A percentile compares a stretch with the other conserved stretches of the same genome.
These are phyloP conservation scores for Shiraia sp. DNA, from an alignment of 2,329 filamentous ascomycete species.

Conservation along the genomic window DNA sequence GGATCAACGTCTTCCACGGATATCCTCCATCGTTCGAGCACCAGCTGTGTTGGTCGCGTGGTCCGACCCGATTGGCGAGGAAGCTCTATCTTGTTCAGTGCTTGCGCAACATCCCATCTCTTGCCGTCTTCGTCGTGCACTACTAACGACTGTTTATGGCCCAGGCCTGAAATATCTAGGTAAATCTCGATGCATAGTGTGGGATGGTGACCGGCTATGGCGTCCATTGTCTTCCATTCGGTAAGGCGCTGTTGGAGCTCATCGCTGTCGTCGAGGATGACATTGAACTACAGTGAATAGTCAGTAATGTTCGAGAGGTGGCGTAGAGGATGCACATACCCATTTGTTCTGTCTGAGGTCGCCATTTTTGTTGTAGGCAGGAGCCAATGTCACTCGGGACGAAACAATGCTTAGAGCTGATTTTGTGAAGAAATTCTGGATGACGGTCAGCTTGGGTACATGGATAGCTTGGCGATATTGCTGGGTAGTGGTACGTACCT, in stretches of 20 bases:
- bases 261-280: slow-evolving; percentile 91
- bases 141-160: slow-evolving; percentile 83
- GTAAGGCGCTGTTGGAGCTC: slow-evolving; percentile 79
- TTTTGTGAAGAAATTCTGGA: slow-evolving; percentile 93
- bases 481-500: slow-evolving; percentile 60
- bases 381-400: slow-evolving; percentile 72
- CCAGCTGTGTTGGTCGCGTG: slow-evolving; percentile 65
- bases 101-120: slow-evolving; percentile 88
- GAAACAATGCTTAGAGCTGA: slow-evolving; percentile 82
- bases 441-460: slow-evolving; percentile 33
- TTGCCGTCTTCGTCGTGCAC: slow-evolving; percentile 87
- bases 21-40: slow-evolving; percentile 89
- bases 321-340: slow-evolving; percentile 60
- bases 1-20: slow-evolving; percentile 68
- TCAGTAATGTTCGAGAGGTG: slow-evolving; percentile 10
- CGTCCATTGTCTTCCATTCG: slow-evolving; percentile 80
- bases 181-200: slow-evolving; percentile 90
- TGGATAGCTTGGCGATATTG: not conserved
- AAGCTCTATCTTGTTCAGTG: slow-evolving; percentile 66
- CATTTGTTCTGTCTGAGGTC: slow-evolving; percentile 80
- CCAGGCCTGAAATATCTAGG: slow-evolving; percentile 77
- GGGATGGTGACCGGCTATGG: slow-evolving; percentile 75
- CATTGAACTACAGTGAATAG: slow-evolving; percentile 74
- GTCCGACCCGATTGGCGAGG: slow-evolving; percentile 53
- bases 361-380: slow-evolving; percentile 59